These are phyloP conservation scores for Diospyros lotus DNA, from an alignment of 148 eudicot genomes.

Conservation along the genomic window DNA sequence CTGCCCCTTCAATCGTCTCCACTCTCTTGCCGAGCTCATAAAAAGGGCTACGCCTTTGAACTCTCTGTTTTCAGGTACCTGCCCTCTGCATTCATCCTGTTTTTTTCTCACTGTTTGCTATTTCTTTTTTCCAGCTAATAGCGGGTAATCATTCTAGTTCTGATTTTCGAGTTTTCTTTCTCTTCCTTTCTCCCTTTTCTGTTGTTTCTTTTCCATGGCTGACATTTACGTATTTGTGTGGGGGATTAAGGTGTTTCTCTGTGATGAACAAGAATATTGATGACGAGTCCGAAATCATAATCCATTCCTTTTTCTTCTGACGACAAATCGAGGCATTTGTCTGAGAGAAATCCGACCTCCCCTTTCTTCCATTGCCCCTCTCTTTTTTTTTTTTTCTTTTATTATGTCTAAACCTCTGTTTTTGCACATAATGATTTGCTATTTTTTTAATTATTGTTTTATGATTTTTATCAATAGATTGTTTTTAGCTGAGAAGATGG, in stretches of 20 bases:
- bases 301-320: conserved; percentile 39
- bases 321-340: conserved; percentile 43
- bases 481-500: no score
- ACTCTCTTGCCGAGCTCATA: no score
- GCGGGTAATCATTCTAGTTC: not conserved
- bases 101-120: not conserved
- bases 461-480: no score
- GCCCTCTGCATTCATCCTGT: not conserved
- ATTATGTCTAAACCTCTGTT: not conserved
- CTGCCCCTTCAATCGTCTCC: no score
- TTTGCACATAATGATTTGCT: not conserved
- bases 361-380: not conserved
- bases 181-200: not conserved
- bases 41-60: no score
- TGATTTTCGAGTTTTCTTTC: not conserved
- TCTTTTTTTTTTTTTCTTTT: no score
- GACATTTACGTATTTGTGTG: not conserved
- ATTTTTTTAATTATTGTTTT: not conserved
- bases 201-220: not conserved
- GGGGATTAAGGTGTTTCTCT: conserved; percentile 13
- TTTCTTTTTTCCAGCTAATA: not conserved
- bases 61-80: not conserved
- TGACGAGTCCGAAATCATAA: conserved; percentile 44
- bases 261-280: conserved; percentile 10
- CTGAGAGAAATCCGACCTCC: conserved; percentile 31